phyloP scores from a whole-genome alignment of 2,329 filamentous ascomycete species.

The Intubia oerlemansii region DNA sequence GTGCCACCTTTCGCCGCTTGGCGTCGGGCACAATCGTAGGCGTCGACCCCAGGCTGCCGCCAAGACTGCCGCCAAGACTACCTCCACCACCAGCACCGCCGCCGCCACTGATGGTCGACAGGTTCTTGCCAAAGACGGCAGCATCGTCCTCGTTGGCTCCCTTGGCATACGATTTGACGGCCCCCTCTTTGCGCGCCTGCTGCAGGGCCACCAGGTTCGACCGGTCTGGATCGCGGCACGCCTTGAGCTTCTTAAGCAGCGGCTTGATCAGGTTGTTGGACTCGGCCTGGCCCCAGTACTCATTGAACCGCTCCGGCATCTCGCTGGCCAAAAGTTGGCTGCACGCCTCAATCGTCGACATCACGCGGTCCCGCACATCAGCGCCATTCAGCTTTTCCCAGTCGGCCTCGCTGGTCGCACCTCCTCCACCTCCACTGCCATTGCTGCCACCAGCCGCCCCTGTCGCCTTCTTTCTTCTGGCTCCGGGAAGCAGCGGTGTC shows the following conservation, averaged over 20 bases:
- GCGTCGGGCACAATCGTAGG: slow-evolving; percentile 14
- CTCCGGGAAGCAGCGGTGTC: slow-evolving; percentile 3
- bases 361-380: slow-evolving; percentile 23
- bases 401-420: slow-evolving; percentile 3
- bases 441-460: slow-evolving; percentile 5
- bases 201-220: slow-evolving; percentile 50
- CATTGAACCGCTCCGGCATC: slow-evolving; percentile 29
- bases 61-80: no score
- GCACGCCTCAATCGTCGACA: slow-evolving; percentile 26
- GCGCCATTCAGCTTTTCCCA: slow-evolving; percentile 10
- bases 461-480: no score
- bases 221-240: slow-evolving; percentile 53
- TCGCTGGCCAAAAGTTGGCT: slow-evolving; percentile 33
- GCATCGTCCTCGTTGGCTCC: slow-evolving; percentile 6
- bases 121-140: slow-evolving; percentile 5
- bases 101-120: slow-evolving; percentile 1
- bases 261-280: slow-evolving; percentile 29
- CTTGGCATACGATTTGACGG: slow-evolving; percentile 12
- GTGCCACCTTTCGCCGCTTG: slow-evolving; percentile 24
- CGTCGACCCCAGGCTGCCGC: no score
- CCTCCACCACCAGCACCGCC: slow-evolving; percentile 4
- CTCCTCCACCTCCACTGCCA: no score
- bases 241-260: slow-evolving; percentile 47
- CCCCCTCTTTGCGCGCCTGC: slow-evolving; percentile 36
- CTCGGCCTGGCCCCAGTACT: slow-evolving; percentile 30